A percentile compares a stretch with the other conserved stretches of the same genome.
phyloP scores from a whole-genome alignment of 805 yeast species.

The Kodamaea leandrae region DNA sequence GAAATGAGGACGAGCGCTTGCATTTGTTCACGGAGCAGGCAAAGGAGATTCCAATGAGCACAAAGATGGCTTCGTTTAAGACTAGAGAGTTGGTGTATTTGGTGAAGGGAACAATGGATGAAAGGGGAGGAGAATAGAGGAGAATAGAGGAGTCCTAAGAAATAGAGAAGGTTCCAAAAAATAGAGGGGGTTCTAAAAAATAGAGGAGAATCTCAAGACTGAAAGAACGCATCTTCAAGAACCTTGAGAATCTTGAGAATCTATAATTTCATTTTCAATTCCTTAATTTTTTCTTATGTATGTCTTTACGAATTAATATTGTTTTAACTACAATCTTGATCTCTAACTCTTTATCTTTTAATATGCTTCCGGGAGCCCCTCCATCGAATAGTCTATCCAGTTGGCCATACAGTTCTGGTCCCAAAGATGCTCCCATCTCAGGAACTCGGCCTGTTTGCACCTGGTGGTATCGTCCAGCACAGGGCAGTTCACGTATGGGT shows the following conservation, averaged over 20 bases:
- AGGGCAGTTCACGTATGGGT: conserved; percentile 78
- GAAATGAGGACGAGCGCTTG: conserved; percentile 40
- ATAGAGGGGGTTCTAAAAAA: too few species aligned
- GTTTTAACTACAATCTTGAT: not conserved
- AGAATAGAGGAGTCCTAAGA: too few species aligned
- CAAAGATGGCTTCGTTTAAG: conserved; percentile 37
- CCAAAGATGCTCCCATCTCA: conserved; percentile 48
- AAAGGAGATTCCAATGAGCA: conserved; percentile 26
- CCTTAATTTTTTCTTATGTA: too few species aligned
- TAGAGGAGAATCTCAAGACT: too few species aligned
- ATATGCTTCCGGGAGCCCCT: conserved; percentile 12
- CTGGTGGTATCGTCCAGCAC: conserved; percentile 40
- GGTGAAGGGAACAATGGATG: conserved; percentile 43
- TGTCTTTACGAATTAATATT: too few species aligned
- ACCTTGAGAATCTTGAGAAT: too few species aligned
- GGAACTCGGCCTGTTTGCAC: conserved; percentile 57
- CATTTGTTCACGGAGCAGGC: conserved; percentile 44
- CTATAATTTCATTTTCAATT: too few species aligned
- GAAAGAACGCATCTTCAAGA: too few species aligned
- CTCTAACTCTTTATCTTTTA: conserved; percentile 3
- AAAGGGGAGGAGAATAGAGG: too few species aligned
- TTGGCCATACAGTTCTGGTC: conserved; percentile 73
- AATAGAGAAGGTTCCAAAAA: too few species aligned
- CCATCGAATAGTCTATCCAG: conserved; percentile 54
- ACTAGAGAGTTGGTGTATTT: conserved; percentile 53